Evolutionary conservation across 257 asterid species (phyloP), one percentile per base, ranked within the genome.

Genomic region (Nicotiana sylvestris): DNA sequence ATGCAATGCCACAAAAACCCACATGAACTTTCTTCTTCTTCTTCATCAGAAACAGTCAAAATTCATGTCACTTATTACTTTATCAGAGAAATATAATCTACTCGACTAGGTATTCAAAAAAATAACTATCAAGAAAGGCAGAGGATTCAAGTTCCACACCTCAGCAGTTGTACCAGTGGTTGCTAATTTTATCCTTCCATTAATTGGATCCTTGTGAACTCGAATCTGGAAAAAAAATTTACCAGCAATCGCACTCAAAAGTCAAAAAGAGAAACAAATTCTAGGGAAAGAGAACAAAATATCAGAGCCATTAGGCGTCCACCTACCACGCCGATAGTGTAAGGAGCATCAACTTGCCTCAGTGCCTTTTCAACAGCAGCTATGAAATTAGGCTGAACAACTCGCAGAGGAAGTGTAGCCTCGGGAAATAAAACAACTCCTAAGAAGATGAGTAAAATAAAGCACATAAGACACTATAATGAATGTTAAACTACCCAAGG

Each of bases 351-450:
- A 89, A 70, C 91, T 84, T 94, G 98, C 87, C 77, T 88, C 92
- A 96, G 67, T 72, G 98, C 96, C 84, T 89, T 90, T 83, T 94
- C 95, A 64, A 94, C 88, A n/a, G 95, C 98, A 84, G 99, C 94
- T 78, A 96, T 84, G 84, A 91, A 89, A 88, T 89, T 89, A 58
- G 92, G 92, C 83, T 87, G 84, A 86, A 95, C 81, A 80, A 96
- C 95, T 90, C 99, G 89, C 77, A 96, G 93, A 70, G 98, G 99
- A 88, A 96, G 98, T 66, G 91, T 91, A 81, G 99, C 98, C 87
- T 93, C 99, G 2, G 99, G 99, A 84, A 96, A 96, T 87, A 96
- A 84, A 86, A 96, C 99, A 86, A 93, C 97, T 66, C 99, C 99
- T 96, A 91, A 67, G 76, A 80, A 76, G 30, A 77, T 77, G 72